phyloP scores from a whole-genome alignment of 805 yeast genomes.

The Wickerhamiella shivajii region DNA sequence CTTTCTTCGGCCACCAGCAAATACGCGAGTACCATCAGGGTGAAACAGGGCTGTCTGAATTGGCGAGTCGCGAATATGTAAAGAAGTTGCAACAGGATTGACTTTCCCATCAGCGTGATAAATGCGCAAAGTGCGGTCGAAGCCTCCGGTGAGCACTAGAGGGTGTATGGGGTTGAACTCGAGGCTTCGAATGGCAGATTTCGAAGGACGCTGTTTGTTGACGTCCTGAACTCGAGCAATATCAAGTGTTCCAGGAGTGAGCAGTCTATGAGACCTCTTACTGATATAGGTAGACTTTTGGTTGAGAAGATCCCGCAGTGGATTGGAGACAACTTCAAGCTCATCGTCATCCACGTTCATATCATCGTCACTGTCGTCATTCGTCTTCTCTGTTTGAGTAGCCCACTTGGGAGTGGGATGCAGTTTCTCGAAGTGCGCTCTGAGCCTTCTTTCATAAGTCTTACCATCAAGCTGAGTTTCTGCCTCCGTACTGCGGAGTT shows the following conservation, averaged over 20 bases:
- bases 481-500: conserved; percentile 46
- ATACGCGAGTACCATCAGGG: conserved; percentile 38
- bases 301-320: conserved; percentile 23
- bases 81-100: conserved; percentile 68
- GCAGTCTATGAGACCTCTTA: conserved; percentile 30
- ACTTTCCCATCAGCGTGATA: conserved; percentile 81
- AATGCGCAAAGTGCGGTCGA: conserved; percentile 72
- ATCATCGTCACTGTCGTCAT: conserved; percentile 13
- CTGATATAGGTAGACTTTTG: conserved; percentile 23
- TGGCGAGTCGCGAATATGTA: conserved; percentile 68
- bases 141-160: conserved; percentile 77
- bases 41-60: conserved; percentile 62
- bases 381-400: conserved; percentile 11
- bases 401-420: conserved; percentile 86
- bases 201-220: conserved; percentile 50
- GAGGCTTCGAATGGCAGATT: conserved; percentile 70
- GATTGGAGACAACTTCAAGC: conserved; percentile 20
- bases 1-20: conserved; percentile 82
- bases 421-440: conserved; percentile 55
- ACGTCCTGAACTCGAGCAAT: conserved; percentile 82
- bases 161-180: conserved; percentile 80
- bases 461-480: conserved; percentile 44
- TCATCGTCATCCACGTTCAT: conserved; percentile 24
- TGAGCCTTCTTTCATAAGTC: conserved; percentile 46
- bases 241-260: conserved; percentile 58